phyloP scores from a whole-genome alignment of 129 eudicot genomes.

The Gnaphalium uliginosum region DNA sequence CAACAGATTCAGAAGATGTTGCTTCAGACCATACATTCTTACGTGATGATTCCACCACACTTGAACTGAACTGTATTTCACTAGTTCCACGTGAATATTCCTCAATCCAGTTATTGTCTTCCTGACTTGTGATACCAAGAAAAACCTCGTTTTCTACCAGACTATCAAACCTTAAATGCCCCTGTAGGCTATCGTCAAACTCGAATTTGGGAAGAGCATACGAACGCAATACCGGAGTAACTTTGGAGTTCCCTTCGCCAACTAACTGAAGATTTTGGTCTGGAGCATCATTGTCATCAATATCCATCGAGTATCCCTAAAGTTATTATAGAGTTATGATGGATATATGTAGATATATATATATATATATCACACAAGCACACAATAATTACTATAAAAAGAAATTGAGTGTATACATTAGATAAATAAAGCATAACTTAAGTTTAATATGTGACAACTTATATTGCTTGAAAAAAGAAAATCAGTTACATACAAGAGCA shows the following conservation, averaged over 20 bases:
- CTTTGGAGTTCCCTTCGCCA: slow-evolving; percentile 69
- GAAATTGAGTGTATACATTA: too few relatives aligned
- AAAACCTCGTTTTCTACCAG: slow-evolving; percentile 90
- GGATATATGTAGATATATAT: too few relatives aligned
- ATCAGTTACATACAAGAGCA: background rate
- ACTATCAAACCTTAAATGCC: slow-evolving; percentile 80
- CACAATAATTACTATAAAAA: too few relatives aligned
- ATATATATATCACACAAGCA: background rate
- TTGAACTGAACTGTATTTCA: slow-evolving; percentile 69
- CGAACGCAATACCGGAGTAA: slow-evolving; percentile 60
- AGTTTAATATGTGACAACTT: background rate
- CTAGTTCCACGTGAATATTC: slow-evolving; percentile 76
- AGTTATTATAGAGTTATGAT: slow-evolving; percentile 23
- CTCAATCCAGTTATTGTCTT: slow-evolving; percentile 92
- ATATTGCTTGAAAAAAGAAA: background rate
- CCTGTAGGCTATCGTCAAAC: slow-evolving; percentile 76
- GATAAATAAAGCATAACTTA: background rate
- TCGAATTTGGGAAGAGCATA: slow-evolving; percentile 86
- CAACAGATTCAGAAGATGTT: slow-evolving; percentile 96
- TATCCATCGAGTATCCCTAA: slow-evolving; percentile 84
- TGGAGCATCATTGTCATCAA: slow-evolving; percentile 75
- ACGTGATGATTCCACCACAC: slow-evolving; percentile 65
- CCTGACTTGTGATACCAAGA: slow-evolving; percentile 89
- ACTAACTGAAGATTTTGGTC: slow-evolving; percentile 69
- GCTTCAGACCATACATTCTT: slow-evolving; percentile 99